Percentiles rank a stretch among this genome's conserved stretches.
Conservation (phyloP, 176 grass and related monocot genomes). For the Triticum turgidum region DNA sequence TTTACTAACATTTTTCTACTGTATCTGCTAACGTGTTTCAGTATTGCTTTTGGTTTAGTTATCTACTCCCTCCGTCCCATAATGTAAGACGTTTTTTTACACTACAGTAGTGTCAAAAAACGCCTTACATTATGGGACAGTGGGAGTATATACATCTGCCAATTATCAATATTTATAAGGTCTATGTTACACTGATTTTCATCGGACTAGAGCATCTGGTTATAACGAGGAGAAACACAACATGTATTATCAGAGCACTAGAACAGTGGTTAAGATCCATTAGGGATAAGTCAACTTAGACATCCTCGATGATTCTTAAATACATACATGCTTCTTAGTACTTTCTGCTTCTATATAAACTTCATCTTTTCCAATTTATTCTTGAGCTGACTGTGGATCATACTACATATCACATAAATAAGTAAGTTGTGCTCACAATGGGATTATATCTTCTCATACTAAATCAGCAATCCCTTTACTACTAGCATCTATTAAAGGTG, state of each 20-base stretch:
- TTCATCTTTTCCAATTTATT: not conserved
- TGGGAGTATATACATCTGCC: not conserved
- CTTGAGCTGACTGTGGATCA: not conserved
- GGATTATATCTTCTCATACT: slow-evolving; percentile 5
- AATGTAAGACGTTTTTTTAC: too few relatives aligned
- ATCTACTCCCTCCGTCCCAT: not conserved
- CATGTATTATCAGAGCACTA: not conserved
- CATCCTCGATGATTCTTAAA: not conserved
- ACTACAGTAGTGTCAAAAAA: too few relatives aligned
- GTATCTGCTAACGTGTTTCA: not conserved
- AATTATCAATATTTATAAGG: not conserved
- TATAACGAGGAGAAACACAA: not conserved
- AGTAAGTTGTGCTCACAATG: not conserved
- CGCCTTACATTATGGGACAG: too few relatives aligned
- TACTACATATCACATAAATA: not conserved
- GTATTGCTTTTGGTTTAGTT: not conserved
- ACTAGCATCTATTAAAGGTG: not conserved
- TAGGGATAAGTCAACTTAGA: not conserved
- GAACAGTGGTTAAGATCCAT: not conserved
- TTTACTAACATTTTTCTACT: not conserved
- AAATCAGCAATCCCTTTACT: slow-evolving; percentile 6
- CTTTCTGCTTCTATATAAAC: not conserved
- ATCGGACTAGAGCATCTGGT: not conserved
- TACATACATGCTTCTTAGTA: not conserved
- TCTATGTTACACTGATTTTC: not conserved